Conservation (phyloP, 1,284 basidiomycete genomes). For the Marasmius fiardii region DNA sequence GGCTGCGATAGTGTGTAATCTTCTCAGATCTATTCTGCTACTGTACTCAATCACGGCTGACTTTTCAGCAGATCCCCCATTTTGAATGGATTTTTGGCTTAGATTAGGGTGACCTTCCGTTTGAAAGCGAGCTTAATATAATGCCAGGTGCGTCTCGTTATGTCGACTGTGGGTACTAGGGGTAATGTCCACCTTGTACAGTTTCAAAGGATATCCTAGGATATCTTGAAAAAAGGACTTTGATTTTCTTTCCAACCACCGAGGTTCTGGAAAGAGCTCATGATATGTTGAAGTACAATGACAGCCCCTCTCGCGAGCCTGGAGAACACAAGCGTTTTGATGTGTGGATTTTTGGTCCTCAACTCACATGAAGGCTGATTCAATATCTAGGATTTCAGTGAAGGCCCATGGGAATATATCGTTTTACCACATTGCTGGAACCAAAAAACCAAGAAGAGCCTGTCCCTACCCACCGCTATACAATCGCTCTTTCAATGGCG, state of each 20-base stretch:
- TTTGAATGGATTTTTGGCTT: constrained; percentile 1
- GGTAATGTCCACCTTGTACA: neutral
- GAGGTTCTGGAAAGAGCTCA: neutral
- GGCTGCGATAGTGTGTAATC: neutral
- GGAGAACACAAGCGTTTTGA: neutral
- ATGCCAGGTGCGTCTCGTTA: neutral
- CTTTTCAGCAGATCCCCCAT: neutral
- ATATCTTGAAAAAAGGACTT: neutral
- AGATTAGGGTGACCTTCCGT: neutral
- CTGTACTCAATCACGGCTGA: neutral
- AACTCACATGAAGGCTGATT: neutral
- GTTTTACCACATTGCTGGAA: too few species aligned
- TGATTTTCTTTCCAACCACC: neutral
- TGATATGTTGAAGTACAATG: neutral
- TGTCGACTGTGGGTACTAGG: too few species aligned
- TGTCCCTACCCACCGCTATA: too few species aligned
- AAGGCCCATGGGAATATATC: neutral
- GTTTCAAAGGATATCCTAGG: neutral
- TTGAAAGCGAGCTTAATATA: neutral
- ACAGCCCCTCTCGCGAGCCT: neutral
- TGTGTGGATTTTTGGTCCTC: neutral
- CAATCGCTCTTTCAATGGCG: too few species aligned
- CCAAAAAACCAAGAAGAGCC: too few species aligned
- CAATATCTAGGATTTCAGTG: neutral
- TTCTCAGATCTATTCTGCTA: too few species aligned